phyloP scores from a whole-genome alignment of 768 basidiomycete genomes.

The Boletus tylopilopsis region DNA sequence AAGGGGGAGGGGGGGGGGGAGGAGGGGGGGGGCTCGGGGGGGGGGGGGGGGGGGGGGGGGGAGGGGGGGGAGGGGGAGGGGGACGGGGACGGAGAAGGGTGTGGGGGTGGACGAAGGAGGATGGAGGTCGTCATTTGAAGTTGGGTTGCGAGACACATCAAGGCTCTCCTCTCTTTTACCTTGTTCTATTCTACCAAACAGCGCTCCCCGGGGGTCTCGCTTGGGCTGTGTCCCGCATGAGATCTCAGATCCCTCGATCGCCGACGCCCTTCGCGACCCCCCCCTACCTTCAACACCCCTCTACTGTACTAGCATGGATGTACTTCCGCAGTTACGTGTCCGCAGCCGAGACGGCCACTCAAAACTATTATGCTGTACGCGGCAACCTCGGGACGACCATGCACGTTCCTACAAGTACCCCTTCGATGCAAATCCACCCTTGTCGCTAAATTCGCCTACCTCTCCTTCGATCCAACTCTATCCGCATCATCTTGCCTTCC shows the following conservation, averaged over 20 bases:
- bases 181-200: conserved; percentile 10
- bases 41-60: no score
- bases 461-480: neutral
- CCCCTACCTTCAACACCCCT: neutral
- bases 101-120: conserved; percentile 13
- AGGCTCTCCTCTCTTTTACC: neutral
- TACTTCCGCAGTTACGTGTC: neutral
- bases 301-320: neutral
- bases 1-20: conserved; percentile 19
- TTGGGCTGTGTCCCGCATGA: conserved; percentile 14
- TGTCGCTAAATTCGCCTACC: no score
- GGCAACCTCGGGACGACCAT: no score
- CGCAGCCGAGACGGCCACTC: no score
- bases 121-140: conserved; percentile 19
- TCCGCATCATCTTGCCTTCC: neutral
- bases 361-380: no score
- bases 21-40: no score
- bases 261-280: neutral
- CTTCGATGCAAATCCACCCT: no score
- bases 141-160: neutral
- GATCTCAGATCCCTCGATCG: conserved; percentile 18
- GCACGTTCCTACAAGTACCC: neutral
- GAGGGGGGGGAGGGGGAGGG: conserved; percentile 3
- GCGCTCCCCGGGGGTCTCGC: conserved; percentile 21
- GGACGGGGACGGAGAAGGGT: neutral